Evolutionary conservation across 176 grass and related monocot species (phyloP).

Genomic region (Musa itinerans): DNA sequence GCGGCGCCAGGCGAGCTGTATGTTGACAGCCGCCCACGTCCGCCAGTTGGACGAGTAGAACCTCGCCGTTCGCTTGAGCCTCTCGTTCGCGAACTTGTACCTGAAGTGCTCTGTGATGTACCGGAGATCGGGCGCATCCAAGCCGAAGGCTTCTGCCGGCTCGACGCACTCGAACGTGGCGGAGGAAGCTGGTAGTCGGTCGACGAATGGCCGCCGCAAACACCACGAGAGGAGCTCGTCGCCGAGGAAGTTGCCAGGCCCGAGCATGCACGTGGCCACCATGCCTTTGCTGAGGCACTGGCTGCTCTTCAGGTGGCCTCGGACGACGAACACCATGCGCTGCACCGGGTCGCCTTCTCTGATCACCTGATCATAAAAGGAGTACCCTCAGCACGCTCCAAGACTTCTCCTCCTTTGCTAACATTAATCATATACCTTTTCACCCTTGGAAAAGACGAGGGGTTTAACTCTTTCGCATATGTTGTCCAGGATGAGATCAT

Average conservation of each 20-base stretch:
- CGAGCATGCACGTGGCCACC: constrained; percentile 63
- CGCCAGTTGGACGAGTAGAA: constrained; percentile 97
- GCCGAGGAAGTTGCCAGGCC: constrained; percentile 71
- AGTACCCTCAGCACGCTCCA: background rate
- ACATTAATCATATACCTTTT: constrained; percentile 39
- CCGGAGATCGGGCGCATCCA: constrained; percentile 63
- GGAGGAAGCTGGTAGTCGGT: constrained; percentile 63
- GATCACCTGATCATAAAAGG: constrained; percentile 38
- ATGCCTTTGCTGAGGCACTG: constrained; percentile 75
- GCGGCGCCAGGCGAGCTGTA: constrained; percentile 85
- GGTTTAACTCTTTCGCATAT: constrained; percentile 75
- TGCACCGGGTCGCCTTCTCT: constrained; percentile 94
- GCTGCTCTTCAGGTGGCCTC: constrained; percentile 58
- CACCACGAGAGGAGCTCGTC: constrained; percentile 98
- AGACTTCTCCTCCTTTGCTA: background rate
- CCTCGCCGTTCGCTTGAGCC: constrained; percentile 72
- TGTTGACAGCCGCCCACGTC: constrained; percentile 93
- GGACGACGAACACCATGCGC: constrained; percentile 82
- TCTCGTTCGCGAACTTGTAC: constrained; percentile 89
- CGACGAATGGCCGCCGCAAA: constrained; percentile 63
- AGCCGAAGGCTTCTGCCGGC: constrained; percentile 62
- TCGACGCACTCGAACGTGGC: constrained; percentile 76
- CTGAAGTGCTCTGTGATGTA: constrained; percentile 98
- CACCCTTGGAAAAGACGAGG: constrained; percentile 72
- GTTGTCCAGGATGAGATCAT: constrained; percentile 92